Evolutionary conservation across 163 green algal genomes (phyloP), one percentile per base, ranked within the genome.

Genomic region (Volvox carteri): DNA sequence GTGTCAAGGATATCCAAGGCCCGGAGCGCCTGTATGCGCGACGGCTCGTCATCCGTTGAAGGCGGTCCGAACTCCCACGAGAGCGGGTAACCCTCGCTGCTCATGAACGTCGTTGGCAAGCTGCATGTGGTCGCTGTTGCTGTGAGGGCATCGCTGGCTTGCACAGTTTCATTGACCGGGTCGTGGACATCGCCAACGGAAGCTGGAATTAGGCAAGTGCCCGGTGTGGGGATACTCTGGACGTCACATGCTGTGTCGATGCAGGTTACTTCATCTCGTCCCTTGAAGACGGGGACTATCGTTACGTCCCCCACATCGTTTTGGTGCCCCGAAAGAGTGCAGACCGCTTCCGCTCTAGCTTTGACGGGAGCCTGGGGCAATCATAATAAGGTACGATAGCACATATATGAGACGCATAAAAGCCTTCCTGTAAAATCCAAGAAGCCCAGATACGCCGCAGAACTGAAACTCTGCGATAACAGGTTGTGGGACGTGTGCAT

Each of bases 11-110:
- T 33, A n/a, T 81, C 68, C 48, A 88, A 35, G 2, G 83, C 67
- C 5, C 83, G 83, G 4, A 88, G 68, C 12, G 67, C 68, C 48
- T 88, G 83, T 37, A 88, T 12, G 19, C 83, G 83, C 35, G 52
- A 35, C 37, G 68, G 68, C 67, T 88, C 83, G 25, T 88, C 83
- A 8, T 88, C 50, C 3, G 68, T 75, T 4, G 39, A 37, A 0
- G 68, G 68, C 37, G 68, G 68, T 0, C 83, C 83, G 4, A 60
- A 30, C 1, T 81, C 83, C 33, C 56, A 72, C 41, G 0, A 7
- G 50, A 81, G 33, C 35, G 83, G 83, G 50, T 75, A 88, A 0
- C 83, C 83, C 30, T 39, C 12, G 5, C 44, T 11, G 30, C 58
- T 67, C 41, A 30, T 42, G 33, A 86, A 86, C 21, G 60, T 46